phyloP scores from a whole-genome alignment of 176 grass and related monocot genomes.

The Bonia amplexicaulis region DNA sequence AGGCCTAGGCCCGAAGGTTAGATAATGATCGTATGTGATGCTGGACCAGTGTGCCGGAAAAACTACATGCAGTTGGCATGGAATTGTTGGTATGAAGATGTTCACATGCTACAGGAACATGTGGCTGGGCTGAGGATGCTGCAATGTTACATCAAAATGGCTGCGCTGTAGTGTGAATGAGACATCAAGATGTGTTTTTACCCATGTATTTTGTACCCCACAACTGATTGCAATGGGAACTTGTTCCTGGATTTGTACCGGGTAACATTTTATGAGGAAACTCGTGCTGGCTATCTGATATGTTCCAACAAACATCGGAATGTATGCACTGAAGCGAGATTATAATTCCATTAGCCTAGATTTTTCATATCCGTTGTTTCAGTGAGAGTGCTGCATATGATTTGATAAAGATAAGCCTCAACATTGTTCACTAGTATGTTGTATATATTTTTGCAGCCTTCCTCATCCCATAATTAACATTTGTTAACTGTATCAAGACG shows the following conservation, averaged over 20 bases:
- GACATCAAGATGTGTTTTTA: not conserved
- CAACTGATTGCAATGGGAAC: not conserved
- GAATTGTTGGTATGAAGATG: not conserved
- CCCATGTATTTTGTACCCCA: not conserved
- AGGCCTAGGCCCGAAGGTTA: constrained; percentile 4
- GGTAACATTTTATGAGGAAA: not conserved
- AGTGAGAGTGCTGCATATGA: not conserved
- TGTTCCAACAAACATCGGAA: constrained; percentile 17
- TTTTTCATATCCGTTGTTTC: not conserved
- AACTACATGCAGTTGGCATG: not conserved
- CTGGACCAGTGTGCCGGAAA: not conserved
- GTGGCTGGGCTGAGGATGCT: not conserved
- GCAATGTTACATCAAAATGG: not conserved
- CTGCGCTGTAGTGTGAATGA: not conserved
- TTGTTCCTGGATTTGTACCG: not conserved
- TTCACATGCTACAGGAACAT: not conserved
- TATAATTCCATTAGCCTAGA: not conserved
- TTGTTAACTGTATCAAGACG: not conserved
- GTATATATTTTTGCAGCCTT: not conserved
- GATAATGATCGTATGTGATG: not conserved
- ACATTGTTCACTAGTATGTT: not conserved
- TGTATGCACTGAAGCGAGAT: not conserved
- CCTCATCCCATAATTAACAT: too few relatives aligned
- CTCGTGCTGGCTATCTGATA: not conserved
- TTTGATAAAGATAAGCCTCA: not conserved